Evolutionary conservation across 495 filamentous ascomycete genomes (phyloP), one percentile per base, ranked within the genome.

Genomic region (Daldinia loculata): DNA sequence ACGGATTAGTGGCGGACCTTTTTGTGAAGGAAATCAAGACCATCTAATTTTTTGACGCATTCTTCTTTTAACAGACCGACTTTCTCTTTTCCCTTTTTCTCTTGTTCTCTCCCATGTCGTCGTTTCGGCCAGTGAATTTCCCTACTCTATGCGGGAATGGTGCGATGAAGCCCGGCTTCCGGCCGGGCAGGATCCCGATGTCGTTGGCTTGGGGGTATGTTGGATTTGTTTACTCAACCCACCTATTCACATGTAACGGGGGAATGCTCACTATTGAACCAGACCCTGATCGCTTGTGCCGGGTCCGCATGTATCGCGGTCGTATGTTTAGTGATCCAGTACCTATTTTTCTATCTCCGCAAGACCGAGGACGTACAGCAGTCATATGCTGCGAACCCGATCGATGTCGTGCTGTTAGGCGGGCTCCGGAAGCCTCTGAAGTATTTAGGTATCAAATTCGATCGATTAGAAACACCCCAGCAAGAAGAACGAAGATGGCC

Each of bases 111-210:
- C 45, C 63, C 56, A 73, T 73, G 70, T 64, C 61, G 70, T 73
- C 65, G 56, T 55, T 64, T 66, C 66, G 61, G 70, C 70, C 66
- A 69, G 51, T 56, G 17, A 66, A 59, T 56, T 56, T 56, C 65
- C 70, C 66, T 73, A 69, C 55, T 73, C 62, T 43, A 73, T 73
- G 70, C 67, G 70, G 70, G 66, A 73, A 61, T 59, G 62, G 56
- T 73, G 70, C 70, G 66, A 73, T 66, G 70, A 73, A 51, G 61
- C 61, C 50, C 66, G 62, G 70, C 66, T 58, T 65, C 65, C 66
- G 57, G 70, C 70, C 55, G 70, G 70, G 61, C 70, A 56, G 66
- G 70, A 69, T 66, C 66, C 70, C 58, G 70, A 73, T 52, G 66
- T 69, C 62, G 62, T 73, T 61, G 70, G 70, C 15, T 45, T 73